Conservation (phyloP, 805 yeast species). For the Saccharomycopsis oosterbeekiorum region DNA sequence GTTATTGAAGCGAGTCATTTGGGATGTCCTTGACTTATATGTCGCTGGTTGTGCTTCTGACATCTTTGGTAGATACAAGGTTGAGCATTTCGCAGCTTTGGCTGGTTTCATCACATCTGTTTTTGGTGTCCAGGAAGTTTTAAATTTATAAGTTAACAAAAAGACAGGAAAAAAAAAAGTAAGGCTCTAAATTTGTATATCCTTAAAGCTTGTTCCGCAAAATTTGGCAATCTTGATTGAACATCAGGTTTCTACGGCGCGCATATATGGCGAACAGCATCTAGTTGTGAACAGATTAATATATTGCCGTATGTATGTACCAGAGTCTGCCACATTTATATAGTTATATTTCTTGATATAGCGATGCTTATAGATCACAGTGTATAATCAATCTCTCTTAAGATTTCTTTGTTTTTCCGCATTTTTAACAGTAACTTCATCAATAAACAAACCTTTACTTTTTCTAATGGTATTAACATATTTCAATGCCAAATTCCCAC, state of each 20-base stretch:
- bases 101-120: slow-evolving; percentile 13
- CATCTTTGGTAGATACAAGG: not conserved
- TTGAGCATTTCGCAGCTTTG: slow-evolving; percentile 12
- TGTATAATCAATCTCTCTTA: slow-evolving; percentile 45
- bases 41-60: slow-evolving; percentile 12
- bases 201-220: too few species aligned
- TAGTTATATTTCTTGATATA: too few species aligned
- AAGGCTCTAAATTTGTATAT: too few species aligned
- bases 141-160: not conserved
- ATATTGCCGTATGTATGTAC: too few species aligned
- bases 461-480: slow-evolving; percentile 77
- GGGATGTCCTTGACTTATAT: slow-evolving; percentile 13
- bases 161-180: too few species aligned
- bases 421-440: slow-evolving; percentile 79
- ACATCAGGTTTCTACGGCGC: too few species aligned
- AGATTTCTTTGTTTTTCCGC: slow-evolving; percentile 93
- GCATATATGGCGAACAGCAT: too few species aligned
- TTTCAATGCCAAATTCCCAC: slow-evolving; percentile 80
- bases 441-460: slow-evolving; percentile 82
- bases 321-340: too few species aligned
- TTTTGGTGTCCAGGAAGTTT: slow-evolving; percentile 14
- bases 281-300: too few species aligned
- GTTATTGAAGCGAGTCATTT: slow-evolving; percentile 4
- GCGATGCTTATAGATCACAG: not conserved
- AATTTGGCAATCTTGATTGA: not conserved